Evolutionary conservation across 2,329 filamentous ascomycete genomes (phyloP), one percentile per base, ranked within the genome.

Genomic region (Pseudogymnoascus sp.): DNA sequence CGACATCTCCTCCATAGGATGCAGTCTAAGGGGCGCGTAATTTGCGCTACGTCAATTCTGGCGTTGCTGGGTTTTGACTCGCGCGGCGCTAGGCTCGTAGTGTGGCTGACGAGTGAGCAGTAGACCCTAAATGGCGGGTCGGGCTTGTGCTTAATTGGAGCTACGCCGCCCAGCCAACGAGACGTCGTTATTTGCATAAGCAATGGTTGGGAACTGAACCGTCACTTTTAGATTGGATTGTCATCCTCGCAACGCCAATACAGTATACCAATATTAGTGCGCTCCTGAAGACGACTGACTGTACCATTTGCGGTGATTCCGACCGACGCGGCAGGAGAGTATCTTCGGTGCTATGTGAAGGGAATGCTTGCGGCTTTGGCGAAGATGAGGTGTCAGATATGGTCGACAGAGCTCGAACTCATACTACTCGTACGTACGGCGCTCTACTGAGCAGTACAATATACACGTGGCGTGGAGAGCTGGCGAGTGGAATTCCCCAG

Each of bases 31-130:
- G 45, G 30, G 45, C 45, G 45, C 45, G 45, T 52, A 52, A 52
- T 52, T 52, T 52, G 26, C 45, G 45, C 26, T 30, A 18, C 45
- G 26, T 23, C 26, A 52, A 52, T 52, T 52, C 45, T 52, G 45
- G 45, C 26, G 9, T 12, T 30, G 9, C 2, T 19, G 18, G 19
- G 26, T 13, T n/a, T 52, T 52, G 41, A 30, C 23, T 52, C 45
- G 45, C 45, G 45, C 45, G 26, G 8, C 45, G 45, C 26, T 52
- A 52, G 23, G 19, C 45, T 52, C 13, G 41, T n/a, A 52, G 26
- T 52, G 45, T 52, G 45, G 45, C 45, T 52, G 45, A 52, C 30
- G 45, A 9, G 45, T 52, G 45, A 52, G 45, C 45, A 52, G 45
- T 52, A 52, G 45, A 52, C 45, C 45, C 45, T 52, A 30, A 52